Conservation (phyloP, 1,139 yeast species). For the Lodderomyces elongisporus region DNA sequence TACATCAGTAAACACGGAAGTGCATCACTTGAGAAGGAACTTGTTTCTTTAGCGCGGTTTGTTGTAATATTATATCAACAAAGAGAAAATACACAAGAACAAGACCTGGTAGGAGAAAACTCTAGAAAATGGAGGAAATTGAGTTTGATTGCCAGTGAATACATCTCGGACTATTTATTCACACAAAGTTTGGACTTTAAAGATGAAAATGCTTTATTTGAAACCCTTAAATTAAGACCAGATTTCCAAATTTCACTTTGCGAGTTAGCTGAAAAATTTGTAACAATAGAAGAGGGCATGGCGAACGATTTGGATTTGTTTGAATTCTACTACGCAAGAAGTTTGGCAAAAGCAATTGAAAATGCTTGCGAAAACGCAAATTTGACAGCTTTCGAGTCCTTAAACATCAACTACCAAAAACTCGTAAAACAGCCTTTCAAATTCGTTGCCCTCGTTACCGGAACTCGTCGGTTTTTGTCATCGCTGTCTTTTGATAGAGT, state of each 20-base stretch:
- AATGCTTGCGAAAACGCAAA: slow-evolving; percentile 26
- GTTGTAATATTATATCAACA: slow-evolving; percentile 4
- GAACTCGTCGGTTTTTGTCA: slow-evolving; percentile 31
- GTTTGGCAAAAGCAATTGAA: slow-evolving; percentile 19
- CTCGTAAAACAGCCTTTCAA: slow-evolving; percentile 30
- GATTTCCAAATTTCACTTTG: too few species aligned
- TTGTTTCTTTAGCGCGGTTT: slow-evolving; percentile 14
- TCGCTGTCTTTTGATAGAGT: slow-evolving; percentile 41
- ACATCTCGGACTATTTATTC: slow-evolving; percentile 25
- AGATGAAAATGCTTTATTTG: slow-evolving; percentile 2
- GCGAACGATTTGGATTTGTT: slow-evolving; percentile 4
- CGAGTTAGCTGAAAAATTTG: too few species aligned
- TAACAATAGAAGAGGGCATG: neutral
- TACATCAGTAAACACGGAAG: slow-evolving; percentile 23
- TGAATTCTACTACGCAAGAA: slow-evolving; percentile 25
- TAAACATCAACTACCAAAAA: slow-evolving; percentile 26
- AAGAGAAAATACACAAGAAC: slow-evolving; percentile 7
- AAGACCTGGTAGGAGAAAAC: too few species aligned
- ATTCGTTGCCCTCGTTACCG: slow-evolving; percentile 34
- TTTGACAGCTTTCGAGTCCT: slow-evolving; percentile 20
- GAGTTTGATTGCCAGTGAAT: slow-evolving; percentile 20
- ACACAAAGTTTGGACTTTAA: slow-evolving; percentile 2
- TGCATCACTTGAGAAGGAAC: slow-evolving; percentile 2
- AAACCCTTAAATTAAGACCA: too few species aligned
- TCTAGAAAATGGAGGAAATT: slow-evolving; percentile 8